A percentile compares a stretch with the other conserved stretches of the same genome.
Conservation (phyloP, 2,329 filamentous ascomycete genomes). For the Didymella sp. region DNA sequence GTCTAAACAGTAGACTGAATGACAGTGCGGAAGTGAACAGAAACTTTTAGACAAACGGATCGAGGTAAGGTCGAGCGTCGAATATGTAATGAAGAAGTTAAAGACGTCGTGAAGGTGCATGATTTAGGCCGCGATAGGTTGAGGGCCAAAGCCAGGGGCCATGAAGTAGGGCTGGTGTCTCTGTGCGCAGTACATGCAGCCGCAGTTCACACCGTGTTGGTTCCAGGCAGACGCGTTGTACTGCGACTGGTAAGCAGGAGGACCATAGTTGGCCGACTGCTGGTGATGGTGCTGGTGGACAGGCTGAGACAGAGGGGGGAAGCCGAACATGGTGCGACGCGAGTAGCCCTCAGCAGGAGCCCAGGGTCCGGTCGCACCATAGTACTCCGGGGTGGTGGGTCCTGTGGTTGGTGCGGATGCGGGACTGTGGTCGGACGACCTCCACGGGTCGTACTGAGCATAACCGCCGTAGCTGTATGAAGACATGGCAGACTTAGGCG, state of each 20-base stretch:
- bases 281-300: slow-evolving; percentile 55
- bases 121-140: slow-evolving; percentile 46
- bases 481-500: slow-evolving; percentile 46
- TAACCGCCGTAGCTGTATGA: slow-evolving; percentile 48
- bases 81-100: slow-evolving; percentile 35
- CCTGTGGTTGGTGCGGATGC: slow-evolving; percentile 62
- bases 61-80: slow-evolving; percentile 32
- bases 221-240: slow-evolving; percentile 49
- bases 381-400: slow-evolving; percentile 62
- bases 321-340: slow-evolving; percentile 53
- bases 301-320: slow-evolving; percentile 48
- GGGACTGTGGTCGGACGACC: slow-evolving; percentile 55
- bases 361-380: slow-evolving; percentile 56
- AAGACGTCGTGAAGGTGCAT: slow-evolving; percentile 4
- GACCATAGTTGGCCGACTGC: slow-evolving; percentile 48
- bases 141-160: slow-evolving; percentile 49
- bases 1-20: slow-evolving; percentile 19
- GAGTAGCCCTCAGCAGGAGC: slow-evolving; percentile 55
- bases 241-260: slow-evolving; percentile 43
- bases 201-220: slow-evolving; percentile 47
- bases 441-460: slow-evolving; percentile 53
- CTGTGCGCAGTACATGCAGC: slow-evolving; percentile 49
- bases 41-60: slow-evolving; percentile 45
- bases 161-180: slow-evolving; percentile 50
- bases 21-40: slow-evolving; percentile 30